Base-by-base conservation (phyloP, 805 yeast genomes). In the Saturnispora gosingensis region DNA sequence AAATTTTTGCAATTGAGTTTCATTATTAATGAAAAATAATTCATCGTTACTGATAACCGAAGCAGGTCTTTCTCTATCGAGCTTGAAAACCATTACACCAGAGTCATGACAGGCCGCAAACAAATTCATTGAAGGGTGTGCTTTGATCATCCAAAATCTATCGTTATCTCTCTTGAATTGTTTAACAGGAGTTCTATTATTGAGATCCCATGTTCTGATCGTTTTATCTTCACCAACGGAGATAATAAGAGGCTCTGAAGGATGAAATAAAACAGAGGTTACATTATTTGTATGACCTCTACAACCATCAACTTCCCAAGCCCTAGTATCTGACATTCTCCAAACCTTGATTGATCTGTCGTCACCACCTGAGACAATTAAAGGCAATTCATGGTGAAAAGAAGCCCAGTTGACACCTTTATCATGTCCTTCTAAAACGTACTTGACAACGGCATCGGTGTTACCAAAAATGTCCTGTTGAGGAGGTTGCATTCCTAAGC, bases 301-400 rank as follows among this genome's bases (percentile, higher is more conserved):
- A 69, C 97, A 91, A 27, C 97, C 87, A 67, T 93, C 99, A 54
- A 95, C 95, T 69, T 95, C 99, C 98, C 98, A 93, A 24, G 99
- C 99, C 70, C 90, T 88, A 36, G 95, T 82, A 59, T 93, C 97
- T 62, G 89, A 83, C 97, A 89, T 88, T 71, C 98, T 80, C 99
- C 99, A 93, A 58, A 95, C 74, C 69, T 91, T 91, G 52, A 93
- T 88, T 58, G 91, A 83, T 59, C 98, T 80, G 66, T 93, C 99
- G 67, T 93, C 99, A 67, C 95, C 95, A 61, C 91, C 95, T 16
- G 97, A 88, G 18, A 90, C 95, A 65, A 93, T 89, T 59, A 93
- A 76, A 13, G 98, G 98, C 65, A 89, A 76, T 24, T 91, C 88
- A 45, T 99, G 99, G 67, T 93, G 99, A 81, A 95, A 95, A 11